These are phyloP conservation scores for Diaporthe sp. DNA, from an alignment of 2,329 filamentous ascomycete species.

Conservation along the genomic window DNA sequence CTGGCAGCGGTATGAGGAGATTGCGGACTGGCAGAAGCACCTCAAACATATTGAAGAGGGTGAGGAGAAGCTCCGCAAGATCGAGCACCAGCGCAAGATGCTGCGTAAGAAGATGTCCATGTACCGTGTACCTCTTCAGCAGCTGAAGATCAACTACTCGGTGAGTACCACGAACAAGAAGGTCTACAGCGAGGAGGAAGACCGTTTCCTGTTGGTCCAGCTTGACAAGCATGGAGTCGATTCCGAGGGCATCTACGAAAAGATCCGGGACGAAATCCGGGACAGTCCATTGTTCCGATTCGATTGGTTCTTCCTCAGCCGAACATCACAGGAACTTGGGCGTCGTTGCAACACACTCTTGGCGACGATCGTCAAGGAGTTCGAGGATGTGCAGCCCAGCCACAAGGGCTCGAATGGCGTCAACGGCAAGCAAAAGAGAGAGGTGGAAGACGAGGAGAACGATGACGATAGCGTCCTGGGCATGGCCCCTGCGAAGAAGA, in stretches of 20 bases:
- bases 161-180: slow-evolving; percentile 99
- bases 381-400: slow-evolving; percentile 76
- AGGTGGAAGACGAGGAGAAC: slow-evolving; percentile 84
- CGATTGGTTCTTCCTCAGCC: slow-evolving; percentile 98
- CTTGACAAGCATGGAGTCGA: slow-evolving; percentile 94
- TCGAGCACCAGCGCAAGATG: slow-evolving; percentile 93
- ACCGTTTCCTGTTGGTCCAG: slow-evolving; percentile 93
- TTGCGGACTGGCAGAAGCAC: slow-evolving; percentile 90
- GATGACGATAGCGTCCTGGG: slow-evolving; percentile 86
- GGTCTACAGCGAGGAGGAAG: slow-evolving; percentile 98
- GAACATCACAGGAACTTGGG: slow-evolving; percentile 92
- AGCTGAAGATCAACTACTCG: slow-evolving; percentile 98
- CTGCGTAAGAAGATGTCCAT: slow-evolving; percentile 95
- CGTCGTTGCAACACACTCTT: slow-evolving; percentile 94
- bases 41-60: slow-evolving; percentile 92
- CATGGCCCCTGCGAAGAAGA: slow-evolving; percentile 92
- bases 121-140: slow-evolving; percentile 97
- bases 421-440: slow-evolving; percentile 81
- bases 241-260: slow-evolving; percentile 89
- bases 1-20: slow-evolving; percentile 94
- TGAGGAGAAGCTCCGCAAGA: slow-evolving; percentile 89
- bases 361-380: slow-evolving; percentile 94
- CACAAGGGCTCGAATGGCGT: slow-evolving; percentile 68
- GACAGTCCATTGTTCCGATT: slow-evolving; percentile 96
- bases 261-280: slow-evolving; percentile 96